These are phyloP conservation scores for Kodamaea kakaduensis DNA, from an alignment of 805 yeast species.

Conservation along the genomic window DNA sequence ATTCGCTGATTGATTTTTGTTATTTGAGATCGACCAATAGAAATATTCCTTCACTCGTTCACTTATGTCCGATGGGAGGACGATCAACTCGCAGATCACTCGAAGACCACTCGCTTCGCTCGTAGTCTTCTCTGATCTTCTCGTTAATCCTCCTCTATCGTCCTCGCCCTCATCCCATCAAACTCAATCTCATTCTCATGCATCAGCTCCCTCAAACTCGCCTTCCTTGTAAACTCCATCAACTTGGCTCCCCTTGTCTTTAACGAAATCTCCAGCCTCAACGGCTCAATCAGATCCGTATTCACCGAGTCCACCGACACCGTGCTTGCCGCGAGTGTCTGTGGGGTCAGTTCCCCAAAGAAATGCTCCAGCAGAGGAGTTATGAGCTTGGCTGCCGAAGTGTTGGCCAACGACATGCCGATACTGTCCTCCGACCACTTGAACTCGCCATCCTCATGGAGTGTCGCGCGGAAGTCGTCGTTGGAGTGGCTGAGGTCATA, in stretches of 20 bases:
- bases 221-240: conserved; percentile 45
- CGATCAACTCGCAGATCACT: no score
- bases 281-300: neutral
- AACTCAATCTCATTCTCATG: conserved; percentile 27
- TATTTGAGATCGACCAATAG: no score
- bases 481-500: conserved; percentile 12
- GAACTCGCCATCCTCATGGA: conserved; percentile 25
- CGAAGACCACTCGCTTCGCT: no score
- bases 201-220: conserved; percentile 39
- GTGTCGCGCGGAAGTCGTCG: conserved; percentile 25
- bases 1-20: no score
- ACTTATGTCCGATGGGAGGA: no score
- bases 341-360: conserved; percentile 8
- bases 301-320: conserved; percentile 3
- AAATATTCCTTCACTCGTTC: no score
- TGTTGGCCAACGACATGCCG: conserved; percentile 2
- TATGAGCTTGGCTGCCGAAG: conserved; percentile 2
- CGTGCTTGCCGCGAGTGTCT: conserved; percentile 6
- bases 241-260: conserved; percentile 36
- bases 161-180: conserved; percentile 20
- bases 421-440: conserved; percentile 24
- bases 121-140: no score
- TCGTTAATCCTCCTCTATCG: no score
- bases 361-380: conserved; percentile 7
- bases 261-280: conserved; percentile 5